Conservation (phyloP, 257 asterid genomes). For the Solanum sparsipilum region DNA sequence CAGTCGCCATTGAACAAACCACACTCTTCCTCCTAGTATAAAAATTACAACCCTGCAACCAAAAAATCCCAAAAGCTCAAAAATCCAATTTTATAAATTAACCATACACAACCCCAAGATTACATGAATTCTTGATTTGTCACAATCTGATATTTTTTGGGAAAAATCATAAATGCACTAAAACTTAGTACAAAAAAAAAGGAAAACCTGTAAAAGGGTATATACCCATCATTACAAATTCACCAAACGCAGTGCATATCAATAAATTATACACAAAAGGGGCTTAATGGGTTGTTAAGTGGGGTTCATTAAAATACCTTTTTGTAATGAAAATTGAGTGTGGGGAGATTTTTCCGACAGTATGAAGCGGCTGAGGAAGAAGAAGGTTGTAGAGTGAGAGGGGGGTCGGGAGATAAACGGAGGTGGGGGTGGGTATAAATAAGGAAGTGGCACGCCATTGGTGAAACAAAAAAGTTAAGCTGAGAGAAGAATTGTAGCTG, state of each 20-base stretch:
- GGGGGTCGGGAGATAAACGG: background rate
- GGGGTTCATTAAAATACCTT: background rate
- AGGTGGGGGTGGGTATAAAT: background rate
- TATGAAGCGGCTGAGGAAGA: slow-evolving; percentile 8
- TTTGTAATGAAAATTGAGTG: slow-evolving; percentile 24
- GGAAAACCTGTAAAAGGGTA: background rate
- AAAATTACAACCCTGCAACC: background rate
- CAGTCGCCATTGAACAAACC: slow-evolving; percentile 41
- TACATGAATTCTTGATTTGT: background rate
- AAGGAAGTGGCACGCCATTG: background rate
- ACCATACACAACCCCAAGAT: background rate
- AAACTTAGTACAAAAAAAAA: background rate
- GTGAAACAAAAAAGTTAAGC: background rate
- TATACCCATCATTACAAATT: background rate
- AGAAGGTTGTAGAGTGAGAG: slow-evolving; percentile 8
- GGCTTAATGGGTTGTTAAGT: background rate
- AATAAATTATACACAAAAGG: background rate
- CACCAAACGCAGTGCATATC: background rate
- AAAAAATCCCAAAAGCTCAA: background rate
- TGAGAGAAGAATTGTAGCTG: background rate
- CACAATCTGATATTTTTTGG: background rate
- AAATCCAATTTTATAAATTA: background rate
- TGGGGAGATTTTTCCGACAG: slow-evolving; percentile 21
- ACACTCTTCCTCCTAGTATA: slow-evolving; percentile 15
- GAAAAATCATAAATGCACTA: background rate